Evolutionary conservation across 208 protist genomes (phyloP).

Genomic region (Trypanosomatidae sp.): DNA sequence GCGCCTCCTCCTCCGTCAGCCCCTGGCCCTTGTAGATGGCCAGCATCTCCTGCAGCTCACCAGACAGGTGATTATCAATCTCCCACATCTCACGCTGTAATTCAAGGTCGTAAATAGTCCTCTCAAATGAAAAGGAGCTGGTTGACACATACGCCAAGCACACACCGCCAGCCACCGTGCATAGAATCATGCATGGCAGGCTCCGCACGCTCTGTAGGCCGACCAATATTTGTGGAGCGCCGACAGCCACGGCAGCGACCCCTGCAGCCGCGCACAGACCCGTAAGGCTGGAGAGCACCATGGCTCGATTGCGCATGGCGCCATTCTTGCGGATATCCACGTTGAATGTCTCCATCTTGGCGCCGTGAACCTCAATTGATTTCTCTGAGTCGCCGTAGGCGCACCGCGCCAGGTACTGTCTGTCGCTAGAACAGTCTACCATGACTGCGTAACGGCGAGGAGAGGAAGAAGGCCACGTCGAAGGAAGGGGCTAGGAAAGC

Average conservation of each 20-base stretch:
- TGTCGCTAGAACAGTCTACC: conserved; percentile 36
- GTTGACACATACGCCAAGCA: conserved; percentile 53
- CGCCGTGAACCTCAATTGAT: conserved; percentile 68
- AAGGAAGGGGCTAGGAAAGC: conserved; percentile 11
- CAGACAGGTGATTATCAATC: conserved; percentile 90
- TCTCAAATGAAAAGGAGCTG: conserved; percentile 58
- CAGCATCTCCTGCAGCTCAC: conserved; percentile 93
- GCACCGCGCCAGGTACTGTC: conserved; percentile 42
- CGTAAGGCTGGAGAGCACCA: conserved; percentile 51
- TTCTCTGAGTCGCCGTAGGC: conserved; percentile 69
- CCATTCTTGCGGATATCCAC: conserved; percentile 83
- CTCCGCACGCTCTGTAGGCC: conserved; percentile 18
- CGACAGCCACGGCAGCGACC: conserved; percentile 26
- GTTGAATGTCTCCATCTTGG: conserved; percentile 83
- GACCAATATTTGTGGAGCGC: conserved; percentile 3
- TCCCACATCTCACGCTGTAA: conserved; percentile 93
- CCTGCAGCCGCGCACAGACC: conserved; percentile 61
- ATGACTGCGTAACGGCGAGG: conserved; percentile 7
- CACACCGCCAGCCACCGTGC: conserved; percentile 34
- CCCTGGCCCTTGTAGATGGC: conserved; percentile 93
- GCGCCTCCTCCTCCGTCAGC: conserved; percentile 83
- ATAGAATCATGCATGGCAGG: conserved; percentile 34
- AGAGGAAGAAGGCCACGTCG: background rate
- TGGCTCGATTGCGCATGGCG: conserved; percentile 73
- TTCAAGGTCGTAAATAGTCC: conserved; percentile 84